Conservation (phyloP, 495 filamentous ascomycete species). For the Penicillium crystallinum region DNA sequence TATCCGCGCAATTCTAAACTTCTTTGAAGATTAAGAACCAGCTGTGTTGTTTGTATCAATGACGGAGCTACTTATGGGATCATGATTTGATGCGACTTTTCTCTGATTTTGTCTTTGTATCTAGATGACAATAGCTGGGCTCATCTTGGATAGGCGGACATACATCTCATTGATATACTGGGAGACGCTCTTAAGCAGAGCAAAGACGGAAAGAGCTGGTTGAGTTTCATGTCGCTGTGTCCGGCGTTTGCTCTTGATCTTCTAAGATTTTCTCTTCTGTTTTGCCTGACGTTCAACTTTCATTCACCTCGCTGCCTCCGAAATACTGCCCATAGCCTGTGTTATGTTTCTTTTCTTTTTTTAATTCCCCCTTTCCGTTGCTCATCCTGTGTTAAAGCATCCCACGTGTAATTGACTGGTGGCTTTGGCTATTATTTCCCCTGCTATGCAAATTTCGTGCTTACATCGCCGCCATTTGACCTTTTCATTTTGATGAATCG, state of each 20-base stretch:
- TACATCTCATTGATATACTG: neutral
- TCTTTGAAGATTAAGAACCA: slow-evolving; percentile 63
- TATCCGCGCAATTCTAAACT: slow-evolving; percentile 69
- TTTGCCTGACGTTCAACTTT: neutral
- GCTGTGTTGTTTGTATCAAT: neutral
- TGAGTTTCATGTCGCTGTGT: neutral
- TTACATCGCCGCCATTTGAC: neutral
- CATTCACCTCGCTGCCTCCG: neutral
- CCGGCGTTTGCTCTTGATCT: neutral
- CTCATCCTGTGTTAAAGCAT: slow-evolving; percentile 13
- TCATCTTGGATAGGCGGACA: neutral
- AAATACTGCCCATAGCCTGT: neutral
- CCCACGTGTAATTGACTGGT: slow-evolving; percentile 10
- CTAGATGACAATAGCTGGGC: slow-evolving; percentile 1
- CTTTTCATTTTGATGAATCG: neutral
- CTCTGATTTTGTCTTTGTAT: neutral
- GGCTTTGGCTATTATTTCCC: neutral
- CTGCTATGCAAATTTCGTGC: neutral
- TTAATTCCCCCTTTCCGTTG: slow-evolving; percentile 27
- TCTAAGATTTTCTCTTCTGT: neutral
- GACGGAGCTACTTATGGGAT: neutral
- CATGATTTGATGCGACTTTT: slow-evolving; percentile 7
- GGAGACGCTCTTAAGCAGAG: slow-evolving; percentile 8
- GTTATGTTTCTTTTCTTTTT: slow-evolving; percentile 2
- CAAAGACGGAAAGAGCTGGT: neutral